phyloP scores from a whole-genome alignment of 2,329 filamentous ascomycete species.

The Claviceps paspali region DNA sequence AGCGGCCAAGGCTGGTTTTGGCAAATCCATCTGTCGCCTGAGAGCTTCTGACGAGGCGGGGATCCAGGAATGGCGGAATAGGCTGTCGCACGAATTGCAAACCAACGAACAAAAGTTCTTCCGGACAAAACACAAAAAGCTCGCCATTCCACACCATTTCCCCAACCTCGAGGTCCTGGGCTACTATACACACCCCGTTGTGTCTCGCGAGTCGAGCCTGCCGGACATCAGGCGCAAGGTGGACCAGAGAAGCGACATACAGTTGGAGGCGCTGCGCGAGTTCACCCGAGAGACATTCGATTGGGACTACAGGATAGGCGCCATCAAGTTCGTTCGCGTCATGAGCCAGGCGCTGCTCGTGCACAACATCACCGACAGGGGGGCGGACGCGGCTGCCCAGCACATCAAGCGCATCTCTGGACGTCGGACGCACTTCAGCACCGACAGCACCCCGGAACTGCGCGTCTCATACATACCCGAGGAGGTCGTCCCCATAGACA shows the following conservation, averaged over 20 bases:
- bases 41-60: conserved; percentile 42
- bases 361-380: conserved; percentile 32
- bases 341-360: conserved; percentile 63
- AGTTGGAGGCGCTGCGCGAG: conserved; percentile 41
- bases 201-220: conserved; percentile 47
- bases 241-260: conserved; percentile 11
- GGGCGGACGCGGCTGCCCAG: conserved; percentile 16
- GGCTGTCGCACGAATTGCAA: conserved; percentile 57
- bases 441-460: conserved; percentile 61
- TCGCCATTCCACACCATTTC: conserved; percentile 67
- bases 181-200: conserved; percentile 77
- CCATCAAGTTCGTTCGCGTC: conserved; percentile 69
- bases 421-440: conserved; percentile 54
- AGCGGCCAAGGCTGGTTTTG: conserved; percentile 79
- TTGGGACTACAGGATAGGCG: conserved; percentile 66
- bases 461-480: conserved; percentile 64
- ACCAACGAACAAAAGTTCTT: conserved; percentile 80
- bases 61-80: conserved; percentile 54
- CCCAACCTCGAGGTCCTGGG: conserved; percentile 64
- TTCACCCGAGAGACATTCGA: conserved; percentile 73
- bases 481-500: conserved; percentile 61
- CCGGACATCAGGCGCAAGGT: conserved; percentile 14
- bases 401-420: conserved; percentile 53
- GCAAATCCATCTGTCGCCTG: conserved; percentile 54
- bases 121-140: conserved; percentile 53